Conservation (phyloP, 306 rosid species). For the Vigna nakashimae region DNA sequence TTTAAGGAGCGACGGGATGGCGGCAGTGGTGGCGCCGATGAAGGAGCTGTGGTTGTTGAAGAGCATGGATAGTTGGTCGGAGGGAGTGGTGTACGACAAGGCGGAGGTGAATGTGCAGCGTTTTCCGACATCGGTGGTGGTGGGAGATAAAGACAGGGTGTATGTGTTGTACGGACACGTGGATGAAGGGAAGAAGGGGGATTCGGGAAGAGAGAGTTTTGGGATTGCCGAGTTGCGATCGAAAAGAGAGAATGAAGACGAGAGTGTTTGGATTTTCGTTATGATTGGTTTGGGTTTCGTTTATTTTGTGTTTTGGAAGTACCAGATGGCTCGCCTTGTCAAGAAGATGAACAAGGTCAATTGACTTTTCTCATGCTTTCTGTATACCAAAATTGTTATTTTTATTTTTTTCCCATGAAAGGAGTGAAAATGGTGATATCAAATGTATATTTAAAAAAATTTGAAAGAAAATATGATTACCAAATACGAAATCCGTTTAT, state of each 20-base stretch:
- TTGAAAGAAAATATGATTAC: too few relatives aligned
- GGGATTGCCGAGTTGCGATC: constrained; percentile 73
- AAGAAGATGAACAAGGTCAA: constrained; percentile 51
- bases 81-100: constrained; percentile 64
- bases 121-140: constrained; percentile 66
- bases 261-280: constrained; percentile 65
- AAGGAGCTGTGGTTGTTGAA: constrained; percentile 67
- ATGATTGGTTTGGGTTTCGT: constrained; percentile 73
- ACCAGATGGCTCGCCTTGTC: constrained; percentile 78
- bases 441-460: too few relatives aligned
- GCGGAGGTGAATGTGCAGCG: constrained; percentile 54
- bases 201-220: constrained; percentile 59
- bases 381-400: too few relatives aligned
- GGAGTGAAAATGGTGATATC: too few relatives aligned
- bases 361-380: neutral
- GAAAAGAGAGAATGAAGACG: constrained; percentile 60
- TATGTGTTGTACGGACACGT: constrained; percentile 80
- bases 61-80: constrained; percentile 78
- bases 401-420: too few relatives aligned
- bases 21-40: constrained; percentile 58
- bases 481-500: too few relatives aligned
- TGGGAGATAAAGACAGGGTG: constrained; percentile 58
- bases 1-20: constrained; percentile 58
- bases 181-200: constrained; percentile 56
- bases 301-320: constrained; percentile 86